These are phyloP conservation scores for Skeletonema costatum DNA, from an alignment of 108 stramenopile species.

Conservation along the genomic window DNA sequence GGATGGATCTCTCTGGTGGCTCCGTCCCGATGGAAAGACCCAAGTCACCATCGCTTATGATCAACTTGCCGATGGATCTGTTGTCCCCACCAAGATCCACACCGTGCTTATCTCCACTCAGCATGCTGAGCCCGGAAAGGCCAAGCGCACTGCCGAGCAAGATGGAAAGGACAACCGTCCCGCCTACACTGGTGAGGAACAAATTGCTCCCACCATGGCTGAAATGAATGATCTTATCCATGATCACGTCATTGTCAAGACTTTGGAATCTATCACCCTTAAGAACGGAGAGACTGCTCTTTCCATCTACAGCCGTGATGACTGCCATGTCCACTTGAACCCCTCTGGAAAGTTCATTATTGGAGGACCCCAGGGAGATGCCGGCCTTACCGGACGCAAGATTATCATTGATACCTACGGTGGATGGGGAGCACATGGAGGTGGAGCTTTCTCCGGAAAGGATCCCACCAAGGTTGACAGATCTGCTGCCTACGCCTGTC, in stretches of 20 bases:
- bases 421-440: constrained; percentile 98
- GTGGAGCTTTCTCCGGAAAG: constrained; percentile 98
- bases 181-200: constrained; percentile 80
- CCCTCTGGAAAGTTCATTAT: constrained; percentile 96
- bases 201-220: constrained; percentile 78
- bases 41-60: constrained; percentile 97
- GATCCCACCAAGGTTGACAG: constrained; percentile 98
- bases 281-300: constrained; percentile 70
- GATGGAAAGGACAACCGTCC: constrained; percentile 94
- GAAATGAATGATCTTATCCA: constrained; percentile 88
- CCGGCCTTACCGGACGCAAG: constrained; percentile 97
- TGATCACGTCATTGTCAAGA: constrained; percentile 78
- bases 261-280: constrained; percentile 77
- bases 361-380: constrained; percentile 98
- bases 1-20: constrained; percentile 92
- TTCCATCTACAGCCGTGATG: constrained; percentile 75
- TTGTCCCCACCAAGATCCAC: constrained; percentile 95
- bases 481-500: constrained; percentile 95
- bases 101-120: constrained; percentile 98
- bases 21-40: constrained; percentile 98
- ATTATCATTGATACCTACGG: constrained; percentile 99
- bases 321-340: constrained; percentile 96
- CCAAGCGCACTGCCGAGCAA: constrained; percentile 93
- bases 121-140: constrained; percentile 91
- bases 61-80: constrained; percentile 86